A percentile compares a stretch with the other conserved stretches of the same genome.
Conservation (phyloP, 2,329 filamentous ascomycete genomes). For the Aspergillus sojae region DNA sequence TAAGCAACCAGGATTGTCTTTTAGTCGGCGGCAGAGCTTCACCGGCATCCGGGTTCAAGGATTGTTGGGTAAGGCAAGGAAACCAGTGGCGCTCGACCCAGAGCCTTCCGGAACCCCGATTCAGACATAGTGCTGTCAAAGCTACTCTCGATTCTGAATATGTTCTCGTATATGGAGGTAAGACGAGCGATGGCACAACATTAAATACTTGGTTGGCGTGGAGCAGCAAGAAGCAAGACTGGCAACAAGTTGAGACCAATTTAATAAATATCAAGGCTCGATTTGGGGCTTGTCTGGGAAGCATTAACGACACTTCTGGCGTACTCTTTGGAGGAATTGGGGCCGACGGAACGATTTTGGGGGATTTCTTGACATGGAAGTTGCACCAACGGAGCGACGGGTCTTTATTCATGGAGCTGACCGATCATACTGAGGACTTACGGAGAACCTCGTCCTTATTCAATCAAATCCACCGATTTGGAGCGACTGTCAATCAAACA, state of each 20-base stretch:
- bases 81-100: constrained; percentile 66
- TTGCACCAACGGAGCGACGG: constrained; percentile 47
- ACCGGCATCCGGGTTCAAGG: constrained; percentile 67
- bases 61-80: constrained; percentile 74
- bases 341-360: constrained; percentile 62
- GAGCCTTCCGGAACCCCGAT: constrained; percentile 70
- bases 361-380: constrained; percentile 68
- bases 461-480: constrained; percentile 48
- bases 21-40: constrained; percentile 79
- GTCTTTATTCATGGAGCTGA: constrained; percentile 27
- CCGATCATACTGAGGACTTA: constrained; percentile 29
- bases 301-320: constrained; percentile 53
- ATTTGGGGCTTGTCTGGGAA: constrained; percentile 58
- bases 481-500: constrained; percentile 54
- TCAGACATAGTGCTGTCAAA: constrained; percentile 69
- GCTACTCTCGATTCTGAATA: constrained; percentile 43
- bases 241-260: constrained; percentile 48
- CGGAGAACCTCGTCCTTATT: constrained; percentile 29
- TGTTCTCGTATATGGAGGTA: constrained; percentile 66
- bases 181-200: constrained; percentile 51
- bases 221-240: constrained; percentile 51
- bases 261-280: constrained; percentile 49
- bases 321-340: constrained; percentile 73
- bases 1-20: constrained; percentile 62
- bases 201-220: constrained; percentile 61